Conservation (phyloP, 2,329 filamentous ascomycete genomes). For the Stenocarpella maydis region DNA sequence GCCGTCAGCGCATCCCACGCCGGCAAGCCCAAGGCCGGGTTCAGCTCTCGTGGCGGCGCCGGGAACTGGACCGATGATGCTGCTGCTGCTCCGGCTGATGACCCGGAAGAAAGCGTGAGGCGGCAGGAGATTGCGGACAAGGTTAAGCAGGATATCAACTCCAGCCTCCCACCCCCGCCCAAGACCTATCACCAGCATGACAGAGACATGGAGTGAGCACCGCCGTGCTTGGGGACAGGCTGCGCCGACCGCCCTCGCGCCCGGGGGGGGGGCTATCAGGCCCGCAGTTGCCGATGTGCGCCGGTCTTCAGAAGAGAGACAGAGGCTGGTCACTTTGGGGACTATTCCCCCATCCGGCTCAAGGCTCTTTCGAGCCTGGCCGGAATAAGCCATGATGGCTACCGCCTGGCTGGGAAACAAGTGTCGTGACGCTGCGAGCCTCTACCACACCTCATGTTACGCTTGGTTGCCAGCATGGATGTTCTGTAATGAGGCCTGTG, state of each 20-base stretch:
- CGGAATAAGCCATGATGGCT: background rate
- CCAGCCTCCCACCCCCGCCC: slow-evolving; percentile 55
- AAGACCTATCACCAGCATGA: slow-evolving; percentile 50
- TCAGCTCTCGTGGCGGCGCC: slow-evolving; percentile 63
- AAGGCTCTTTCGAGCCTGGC: background rate
- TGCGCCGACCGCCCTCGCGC: background rate
- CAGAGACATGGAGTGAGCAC: slow-evolving; percentile 37
- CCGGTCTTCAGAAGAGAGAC: too few species aligned
- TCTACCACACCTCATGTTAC: background rate
- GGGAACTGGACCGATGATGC: slow-evolving; percentile 58
- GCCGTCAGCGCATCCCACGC: slow-evolving; percentile 45
- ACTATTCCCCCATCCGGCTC: background rate
- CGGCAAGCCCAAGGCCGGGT: slow-evolving; percentile 37
- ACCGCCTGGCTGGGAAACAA: background rate
- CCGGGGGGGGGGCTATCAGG: background rate
- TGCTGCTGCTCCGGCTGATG: slow-evolving; percentile 35
- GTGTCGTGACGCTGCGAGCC: background rate
- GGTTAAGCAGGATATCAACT: slow-evolving; percentile 56
- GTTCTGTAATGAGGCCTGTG: background rate
- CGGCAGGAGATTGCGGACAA: slow-evolving; percentile 52
- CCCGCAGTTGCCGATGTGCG: background rate
- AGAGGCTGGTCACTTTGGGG: background rate
- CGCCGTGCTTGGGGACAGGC: too few species aligned
- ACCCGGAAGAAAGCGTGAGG: slow-evolving; percentile 44
- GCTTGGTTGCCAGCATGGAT: background rate